A percentile compares a stretch with the other conserved stretches of the same genome.
Conservation (phyloP, 768 basidiomycete species). For the Podaxis carcinomalis region DNA sequence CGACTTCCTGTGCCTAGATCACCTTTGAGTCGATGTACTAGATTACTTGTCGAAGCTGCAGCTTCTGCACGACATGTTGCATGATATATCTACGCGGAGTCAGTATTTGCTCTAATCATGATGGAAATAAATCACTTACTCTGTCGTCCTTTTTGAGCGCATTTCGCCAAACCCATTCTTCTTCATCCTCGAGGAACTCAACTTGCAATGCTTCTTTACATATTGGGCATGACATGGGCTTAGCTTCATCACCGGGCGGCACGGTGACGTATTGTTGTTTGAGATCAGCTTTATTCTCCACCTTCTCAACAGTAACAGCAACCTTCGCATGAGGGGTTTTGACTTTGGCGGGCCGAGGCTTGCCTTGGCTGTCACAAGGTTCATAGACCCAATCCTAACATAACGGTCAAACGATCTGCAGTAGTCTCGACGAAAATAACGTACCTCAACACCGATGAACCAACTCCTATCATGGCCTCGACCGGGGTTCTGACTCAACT, state of each 20-base stretch:
- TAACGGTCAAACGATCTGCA: conserved; percentile 14
- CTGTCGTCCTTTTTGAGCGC: conserved; percentile 79
- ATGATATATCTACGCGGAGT: conserved; percentile 70
- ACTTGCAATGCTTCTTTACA: conserved; percentile 92
- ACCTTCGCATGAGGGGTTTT: conserved; percentile 51
- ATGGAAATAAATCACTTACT: conserved; percentile 35
- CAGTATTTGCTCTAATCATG: not conserved
- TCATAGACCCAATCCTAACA: conserved; percentile 84
- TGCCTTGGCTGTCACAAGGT: conserved; percentile 59
- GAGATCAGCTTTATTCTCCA: conserved; percentile 73
- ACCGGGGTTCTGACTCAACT: conserved; percentile 70
- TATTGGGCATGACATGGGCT: conserved; percentile 83
- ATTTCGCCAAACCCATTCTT: conserved; percentile 98
- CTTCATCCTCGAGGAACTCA: conserved; percentile 92
- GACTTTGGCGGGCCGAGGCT: conserved; percentile 54
- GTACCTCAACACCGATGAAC: conserved; percentile 80
- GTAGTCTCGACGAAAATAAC: conserved; percentile 21
- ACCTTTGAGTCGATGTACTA: conserved; percentile 65
- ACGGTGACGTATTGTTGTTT: conserved; percentile 80
- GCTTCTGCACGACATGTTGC: conserved; percentile 93
- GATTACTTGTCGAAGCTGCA: conserved; percentile 52
- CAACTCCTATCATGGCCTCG: conserved; percentile 88
- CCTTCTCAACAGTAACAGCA: conserved; percentile 56
- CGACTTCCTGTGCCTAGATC: conserved; percentile 62
- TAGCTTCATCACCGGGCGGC: conserved; percentile 86